phyloP scores from a whole-genome alignment of 768 basidiomycete species.

The Dendrothele bispora region DNA sequence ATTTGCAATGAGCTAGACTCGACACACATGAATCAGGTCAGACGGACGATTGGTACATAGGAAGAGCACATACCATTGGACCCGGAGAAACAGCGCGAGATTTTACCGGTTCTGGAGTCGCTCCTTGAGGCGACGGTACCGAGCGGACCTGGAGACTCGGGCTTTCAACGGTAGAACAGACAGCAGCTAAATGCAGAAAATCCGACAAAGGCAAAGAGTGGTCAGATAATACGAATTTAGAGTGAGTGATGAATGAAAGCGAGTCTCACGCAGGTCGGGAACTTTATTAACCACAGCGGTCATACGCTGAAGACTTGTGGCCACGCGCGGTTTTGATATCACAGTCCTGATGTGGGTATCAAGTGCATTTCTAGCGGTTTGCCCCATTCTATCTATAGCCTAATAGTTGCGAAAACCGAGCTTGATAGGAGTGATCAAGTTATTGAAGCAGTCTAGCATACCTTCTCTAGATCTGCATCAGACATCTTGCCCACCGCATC shows the following conservation, averaged over 20 bases:
- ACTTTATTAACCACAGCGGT: slow-evolving; percentile 71
- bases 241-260: slow-evolving; percentile 9
- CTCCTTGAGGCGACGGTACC: slow-evolving; percentile 11
- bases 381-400: slow-evolving; percentile 70
- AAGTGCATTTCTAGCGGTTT: slow-evolving; percentile 63
- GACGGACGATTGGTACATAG: background rate
- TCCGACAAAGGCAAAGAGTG: too few species aligned
- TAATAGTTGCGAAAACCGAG: too few species aligned
- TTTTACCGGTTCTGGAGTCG: slow-evolving; percentile 13
- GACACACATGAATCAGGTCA: background rate
- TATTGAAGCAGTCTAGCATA: too few species aligned
- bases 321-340: slow-evolving; percentile 64
- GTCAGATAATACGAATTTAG: slow-evolving; percentile 13
- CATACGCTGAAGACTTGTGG: slow-evolving; percentile 68
- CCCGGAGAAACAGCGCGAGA: slow-evolving; percentile 3
- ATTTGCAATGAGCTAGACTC: background rate
- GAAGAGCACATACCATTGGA: slow-evolving; percentile 4
- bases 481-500: slow-evolving; percentile 57
- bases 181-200: slow-evolving; percentile 42
- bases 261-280: slow-evolving; percentile 60
- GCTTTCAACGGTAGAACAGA: slow-evolving; percentile 44
- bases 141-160: slow-evolving; percentile 38
- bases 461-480: slow-evolving; percentile 67
- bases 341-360: slow-evolving; percentile 76
- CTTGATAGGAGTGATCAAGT: too few species aligned